phyloP scores from a whole-genome alignment of 2,329 filamentous ascomycete species.

The Ceratocystis destructans region DNA sequence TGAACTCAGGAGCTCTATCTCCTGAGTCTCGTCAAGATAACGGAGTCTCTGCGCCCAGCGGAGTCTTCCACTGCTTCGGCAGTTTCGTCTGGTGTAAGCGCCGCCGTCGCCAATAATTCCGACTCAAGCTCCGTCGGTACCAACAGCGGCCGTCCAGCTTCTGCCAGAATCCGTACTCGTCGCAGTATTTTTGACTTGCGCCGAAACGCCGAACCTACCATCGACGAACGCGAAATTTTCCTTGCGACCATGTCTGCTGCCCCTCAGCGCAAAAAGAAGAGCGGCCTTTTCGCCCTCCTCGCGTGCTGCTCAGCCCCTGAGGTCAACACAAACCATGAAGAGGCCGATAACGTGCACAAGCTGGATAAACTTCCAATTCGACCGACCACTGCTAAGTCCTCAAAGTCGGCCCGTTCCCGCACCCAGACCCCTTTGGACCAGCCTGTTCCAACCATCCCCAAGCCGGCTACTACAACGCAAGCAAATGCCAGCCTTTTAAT shows the following conservation, averaged over 20 bases:
- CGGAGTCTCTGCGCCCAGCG: slow-evolving; percentile 19
- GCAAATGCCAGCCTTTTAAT: slow-evolving; percentile 29
- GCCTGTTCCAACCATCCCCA: slow-evolving; percentile 25
- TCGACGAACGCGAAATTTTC: slow-evolving; percentile 18
- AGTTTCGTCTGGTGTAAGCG: slow-evolving; percentile 19
- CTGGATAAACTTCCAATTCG: slow-evolving; percentile 42
- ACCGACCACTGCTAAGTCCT: slow-evolving; percentile 40
- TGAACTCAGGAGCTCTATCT: slow-evolving; percentile 18
- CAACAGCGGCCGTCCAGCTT: slow-evolving; percentile 16
- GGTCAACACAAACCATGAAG: slow-evolving; percentile 40
- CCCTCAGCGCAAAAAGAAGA: slow-evolving; percentile 39
- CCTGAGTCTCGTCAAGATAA: slow-evolving; percentile 19
- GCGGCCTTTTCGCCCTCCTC: slow-evolving; percentile 46
- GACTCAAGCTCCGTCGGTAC: slow-evolving; percentile 6
- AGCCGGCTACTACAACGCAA: slow-evolving; percentile 17
- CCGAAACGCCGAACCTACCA: slow-evolving; percentile 22
- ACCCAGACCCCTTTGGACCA: slow-evolving; percentile 41
- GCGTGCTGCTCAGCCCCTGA: slow-evolving; percentile 55
- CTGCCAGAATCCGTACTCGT: slow-evolving; percentile 16
- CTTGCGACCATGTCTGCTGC: slow-evolving; percentile 26
- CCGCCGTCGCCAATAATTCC: slow-evolving; percentile 16
- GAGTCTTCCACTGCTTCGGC: slow-evolving; percentile 20
- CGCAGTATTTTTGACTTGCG: slow-evolving; percentile 18
- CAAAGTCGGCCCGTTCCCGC: slow-evolving; percentile 23
- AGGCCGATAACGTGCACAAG: slow-evolving; percentile 42